Base-by-base conservation (phyloP, 2,329 filamentous ascomycete genomes). In the Penicillium sp. region DNA sequence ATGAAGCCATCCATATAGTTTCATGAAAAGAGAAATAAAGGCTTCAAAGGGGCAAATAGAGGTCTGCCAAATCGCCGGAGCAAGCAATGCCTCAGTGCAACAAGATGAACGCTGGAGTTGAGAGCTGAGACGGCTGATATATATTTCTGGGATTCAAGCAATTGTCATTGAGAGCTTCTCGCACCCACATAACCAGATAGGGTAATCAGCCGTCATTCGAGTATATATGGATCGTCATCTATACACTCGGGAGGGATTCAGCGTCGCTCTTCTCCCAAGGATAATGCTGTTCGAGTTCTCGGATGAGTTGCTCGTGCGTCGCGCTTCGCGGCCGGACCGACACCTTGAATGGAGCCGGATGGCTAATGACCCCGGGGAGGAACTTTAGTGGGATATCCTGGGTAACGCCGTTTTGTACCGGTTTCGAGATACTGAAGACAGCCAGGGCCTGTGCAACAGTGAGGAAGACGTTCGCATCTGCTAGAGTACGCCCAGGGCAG, bases 211-310 rank as follows among this genome's bases (percentile, higher is more conserved):
- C 13, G 9, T 13, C 45, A n/a, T 4, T 25, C 5, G 21, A 25
- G 9, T 13, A 25, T 46, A n/a, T n/a, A 35, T 2, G 10, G 18
- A 25, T 10, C 9, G 6, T 27, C 3, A 25, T 35, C 44, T 46
- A 46, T 21, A 46, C 4, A 29, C 23, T 21, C 5, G 21, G 31
- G 18, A 51, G n/a, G 23, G 21, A 41, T n/a, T 45, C 49, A 4
- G 72, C 70, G 65, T 77, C 73, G 46, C 74, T 76, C 46, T 70
- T 60, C 41, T 72, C 67, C 68, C 72, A 76, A 2, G 75, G 74
- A 61, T 74, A 69, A 27, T 69, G 56, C 32, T 65, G 34, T 59
- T 75, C 72, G 9, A 71, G 59, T 18, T 62, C 49, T n/a, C 53
- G 58, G 18, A 78, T 69, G 56, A 77, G 52, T 25, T 62, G 47